Conservation (phyloP, 2,329 filamentous ascomycete genomes). For the Diaporthe citriasiana region DNA sequence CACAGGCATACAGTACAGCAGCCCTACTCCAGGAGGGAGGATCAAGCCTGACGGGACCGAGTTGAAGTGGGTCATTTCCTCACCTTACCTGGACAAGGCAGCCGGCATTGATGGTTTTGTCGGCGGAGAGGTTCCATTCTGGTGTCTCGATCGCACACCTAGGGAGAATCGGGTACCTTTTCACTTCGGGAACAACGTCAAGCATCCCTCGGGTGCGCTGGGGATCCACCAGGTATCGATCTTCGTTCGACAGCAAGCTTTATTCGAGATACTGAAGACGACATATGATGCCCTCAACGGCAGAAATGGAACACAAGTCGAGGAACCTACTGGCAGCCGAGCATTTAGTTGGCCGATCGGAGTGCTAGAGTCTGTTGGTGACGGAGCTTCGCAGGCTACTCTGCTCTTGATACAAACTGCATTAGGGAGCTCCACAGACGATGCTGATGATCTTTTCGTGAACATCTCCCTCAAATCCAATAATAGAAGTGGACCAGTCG, state of each 20-base stretch:
- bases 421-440: background rate
- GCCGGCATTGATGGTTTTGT: conserved; percentile 45
- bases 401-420: background rate
- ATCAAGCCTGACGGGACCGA: conserved; percentile 67
- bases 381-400: background rate
- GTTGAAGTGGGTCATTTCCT: conserved; percentile 66
- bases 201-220: conserved; percentile 65
- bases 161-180: conserved; percentile 69
- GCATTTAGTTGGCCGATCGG: conserved; percentile 5
- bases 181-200: conserved; percentile 51
- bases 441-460: background rate
- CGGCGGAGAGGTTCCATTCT: conserved; percentile 72
- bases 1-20: conserved; percentile 59
- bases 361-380: conserved; percentile 1
- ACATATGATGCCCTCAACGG: conserved; percentile 50
- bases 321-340: background rate
- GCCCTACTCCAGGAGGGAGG: conserved; percentile 67
- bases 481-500: background rate
- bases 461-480: conserved; percentile 18
- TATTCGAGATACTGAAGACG: conserved; percentile 45
- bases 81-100: conserved; percentile 10
- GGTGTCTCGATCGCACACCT: conserved; percentile 74
- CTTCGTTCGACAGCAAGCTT: conserved; percentile 47
- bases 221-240: conserved; percentile 64
- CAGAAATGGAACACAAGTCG: background rate